Base-by-base conservation (phyloP, 345 rosid genomes). In the Raphanus sativus region DNA sequence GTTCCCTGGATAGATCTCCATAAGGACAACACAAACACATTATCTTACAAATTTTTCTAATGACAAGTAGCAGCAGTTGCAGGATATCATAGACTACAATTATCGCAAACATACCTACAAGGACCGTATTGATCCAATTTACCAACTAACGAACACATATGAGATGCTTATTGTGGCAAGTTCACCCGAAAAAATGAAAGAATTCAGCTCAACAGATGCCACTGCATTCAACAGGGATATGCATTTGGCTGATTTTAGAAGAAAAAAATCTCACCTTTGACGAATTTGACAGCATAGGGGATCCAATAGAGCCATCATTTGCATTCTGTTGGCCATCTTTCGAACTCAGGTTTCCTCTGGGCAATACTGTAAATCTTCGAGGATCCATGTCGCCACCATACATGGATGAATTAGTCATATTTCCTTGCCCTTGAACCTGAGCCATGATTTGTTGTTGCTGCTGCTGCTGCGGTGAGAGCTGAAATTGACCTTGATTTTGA, bases 271-370 rank as follows among this genome's bases (percentile, higher is more conserved):
- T 83, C 82, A 89, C 97, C 83, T 94, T 92, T 65, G 97, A 91
- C 52, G 98, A 90, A 70, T 89, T 89, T 70, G 98, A 94, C 75
- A 90, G 98, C 95, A 94, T 86, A 69, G 98, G 97, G 70, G 97
- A 94, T 74, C 97, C 97, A 55, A 89, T 87, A 67, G 95, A 88
- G 58, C 92, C 93, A 85, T 94, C 97, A 83, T 86, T 90, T 33
- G 81, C 87, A 79, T 70, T 85, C 73, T 86, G 84, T 77, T 88
- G 98, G 69, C 93, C 95, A 73, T 94, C 98, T 86, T 90, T 92
- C 15, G 88, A 81, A 73, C 86, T 89, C 81, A 88, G 68, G 82
- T 84, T 69, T 71, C 97, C 90, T 95, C 73, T 89, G 12, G 91
- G 84, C 78, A 94, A 74, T 81, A 90, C 95, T 73, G 91, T 86